A percentile compares a stretch with the other conserved stretches of the same genome.
These are phyloP conservation scores for Phytopythium helicoides DNA, from an alignment of 352 stramenopile genomes.

Conservation along the genomic window DNA sequence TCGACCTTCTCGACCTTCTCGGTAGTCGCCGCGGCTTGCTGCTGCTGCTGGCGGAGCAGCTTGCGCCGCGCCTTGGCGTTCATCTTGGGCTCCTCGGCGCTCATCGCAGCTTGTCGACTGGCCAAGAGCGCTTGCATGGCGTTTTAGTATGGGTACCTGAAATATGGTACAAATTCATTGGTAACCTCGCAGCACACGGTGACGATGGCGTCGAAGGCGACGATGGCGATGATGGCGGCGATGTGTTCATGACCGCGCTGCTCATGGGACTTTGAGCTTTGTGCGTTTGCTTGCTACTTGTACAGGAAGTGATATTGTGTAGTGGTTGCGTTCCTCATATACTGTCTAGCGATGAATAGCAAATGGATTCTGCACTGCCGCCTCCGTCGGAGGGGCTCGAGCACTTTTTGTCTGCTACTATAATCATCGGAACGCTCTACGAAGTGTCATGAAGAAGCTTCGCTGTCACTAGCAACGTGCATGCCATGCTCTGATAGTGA, in stretches of 20 bases:
- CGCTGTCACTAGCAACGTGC: background rate
- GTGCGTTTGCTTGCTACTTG: no score
- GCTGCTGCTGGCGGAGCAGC: slow-evolving; percentile 59
- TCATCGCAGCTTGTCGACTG: background rate
- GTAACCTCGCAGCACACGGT: no score
- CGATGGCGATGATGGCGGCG: no score
- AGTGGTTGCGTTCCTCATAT: slow-evolving; percentile 57
- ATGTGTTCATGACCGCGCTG: no score
- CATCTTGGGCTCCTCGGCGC: slow-evolving; percentile 18
- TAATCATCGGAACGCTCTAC: slow-evolving; percentile 60
- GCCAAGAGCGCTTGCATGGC: background rate
- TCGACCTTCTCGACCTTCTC: slow-evolving; percentile 1
- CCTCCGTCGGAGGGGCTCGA: slow-evolving; percentile 27
- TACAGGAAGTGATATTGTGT: no score
- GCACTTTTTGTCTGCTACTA: slow-evolving; percentile 50
- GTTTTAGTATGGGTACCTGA: background rate
- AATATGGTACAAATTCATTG: no score
- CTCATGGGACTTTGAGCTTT: no score
- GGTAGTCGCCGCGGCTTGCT: slow-evolving; percentile 4
- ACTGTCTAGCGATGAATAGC: slow-evolving; percentile 88
- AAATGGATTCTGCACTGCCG: slow-evolving; percentile 59
- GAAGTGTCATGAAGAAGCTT: background rate
- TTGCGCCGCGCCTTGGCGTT: slow-evolving; percentile 84
- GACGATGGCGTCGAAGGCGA: no score
- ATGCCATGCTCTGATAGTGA: no score